Evolutionary conservation across 164 flowering plant genomes (phyloP).

Genomic region (Magnolia officinalis): DNA sequence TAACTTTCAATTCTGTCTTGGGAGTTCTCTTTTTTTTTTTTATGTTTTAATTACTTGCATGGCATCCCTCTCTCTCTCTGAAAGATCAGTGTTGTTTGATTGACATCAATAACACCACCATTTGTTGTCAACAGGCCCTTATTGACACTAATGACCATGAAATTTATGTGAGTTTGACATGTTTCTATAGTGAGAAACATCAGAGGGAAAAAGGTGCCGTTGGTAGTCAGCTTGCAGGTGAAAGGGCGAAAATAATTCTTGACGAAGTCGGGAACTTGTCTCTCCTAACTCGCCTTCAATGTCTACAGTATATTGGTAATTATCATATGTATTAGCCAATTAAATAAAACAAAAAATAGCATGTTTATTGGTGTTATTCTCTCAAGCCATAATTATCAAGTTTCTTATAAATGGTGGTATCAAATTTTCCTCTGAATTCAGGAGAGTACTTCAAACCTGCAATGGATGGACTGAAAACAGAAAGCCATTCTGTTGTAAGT

Average conservation of each 20-base stretch:
- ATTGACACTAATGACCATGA: constrained; percentile 75
- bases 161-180: constrained; percentile 59
- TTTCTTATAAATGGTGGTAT: not conserved
- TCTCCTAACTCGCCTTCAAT: constrained; percentile 57
- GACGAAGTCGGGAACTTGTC: constrained; percentile 68
- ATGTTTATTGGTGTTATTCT: no score
- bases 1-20: no score
- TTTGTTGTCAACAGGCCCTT: constrained; percentile 58
- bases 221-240: constrained; percentile 79
- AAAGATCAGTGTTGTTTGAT: not conserved
- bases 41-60: no score
- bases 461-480: constrained; percentile 59
- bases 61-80: not conserved
- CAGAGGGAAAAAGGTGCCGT: constrained; percentile 56
- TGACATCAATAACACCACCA: not conserved
- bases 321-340: not conserved
- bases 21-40: no score
- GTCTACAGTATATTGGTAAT: constrained; percentile 74
- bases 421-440: constrained; percentile 15
- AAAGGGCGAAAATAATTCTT: constrained; percentile 82
- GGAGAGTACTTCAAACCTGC: constrained; percentile 74
- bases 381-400: not conserved
- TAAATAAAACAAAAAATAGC: no score
- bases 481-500: constrained; percentile 57
- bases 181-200: constrained; percentile 43